phyloP scores from a whole-genome alignment of 371 early-diverging fungal genomes.

The Cokeromyces recurvatus region DNA sequence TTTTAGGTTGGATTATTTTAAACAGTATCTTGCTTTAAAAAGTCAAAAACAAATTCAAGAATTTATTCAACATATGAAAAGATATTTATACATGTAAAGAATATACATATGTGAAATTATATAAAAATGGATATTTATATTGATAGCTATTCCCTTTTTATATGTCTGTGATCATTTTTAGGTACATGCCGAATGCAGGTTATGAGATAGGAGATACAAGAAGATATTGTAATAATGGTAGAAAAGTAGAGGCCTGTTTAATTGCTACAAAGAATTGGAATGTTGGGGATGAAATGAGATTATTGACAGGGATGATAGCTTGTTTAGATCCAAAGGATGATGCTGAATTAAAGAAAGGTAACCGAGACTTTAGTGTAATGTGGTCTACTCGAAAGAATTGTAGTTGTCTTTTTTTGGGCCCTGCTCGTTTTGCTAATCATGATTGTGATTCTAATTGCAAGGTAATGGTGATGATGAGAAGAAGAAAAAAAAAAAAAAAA shows the following conservation, averaged over 20 bases:
- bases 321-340: conserved; percentile 68
- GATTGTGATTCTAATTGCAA: conserved; percentile 89
- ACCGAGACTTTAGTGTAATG: conserved; percentile 87
- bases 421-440: conserved; percentile 94
- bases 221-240: conserved; percentile 64
- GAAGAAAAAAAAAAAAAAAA: neutral
- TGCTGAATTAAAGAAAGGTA: conserved; percentile 54
- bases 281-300: conserved; percentile 68
- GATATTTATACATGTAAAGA: conserved; percentile 49
- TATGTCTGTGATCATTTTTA: too few species aligned
- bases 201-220: conserved; percentile 73
- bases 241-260: conserved; percentile 80
- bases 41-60: conserved; percentile 30
- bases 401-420: conserved; percentile 88
- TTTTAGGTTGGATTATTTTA: conserved; percentile 39
- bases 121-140: too few species aligned
- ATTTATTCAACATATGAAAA: conserved; percentile 44
- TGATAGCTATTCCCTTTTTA: too few species aligned
- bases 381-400: conserved; percentile 66
- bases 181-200: conserved; percentile 85
- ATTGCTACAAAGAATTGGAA: conserved; percentile 75
- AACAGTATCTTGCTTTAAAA: conserved; percentile 25
- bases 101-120: too few species aligned
- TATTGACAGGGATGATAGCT: conserved; percentile 80
- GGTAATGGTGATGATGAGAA: conserved; percentile 19